Evolutionary conservation across 129 eudicot genomes (phyloP).

Genomic region (Gnaphalium uliginosum): DNA sequence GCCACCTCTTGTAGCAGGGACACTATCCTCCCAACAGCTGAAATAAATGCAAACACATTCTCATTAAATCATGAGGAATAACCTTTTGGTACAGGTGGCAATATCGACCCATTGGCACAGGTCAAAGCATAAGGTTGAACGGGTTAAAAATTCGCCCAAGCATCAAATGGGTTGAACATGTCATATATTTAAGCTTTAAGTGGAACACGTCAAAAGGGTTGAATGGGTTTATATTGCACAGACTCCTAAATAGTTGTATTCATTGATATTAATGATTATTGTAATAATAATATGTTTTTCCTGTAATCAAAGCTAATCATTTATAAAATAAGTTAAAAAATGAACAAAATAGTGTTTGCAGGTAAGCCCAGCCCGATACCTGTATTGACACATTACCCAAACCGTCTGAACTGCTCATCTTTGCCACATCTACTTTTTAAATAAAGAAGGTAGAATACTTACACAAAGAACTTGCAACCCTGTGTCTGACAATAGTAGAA

Average conservation of each 20-base stretch:
- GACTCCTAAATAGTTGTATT: neutral
- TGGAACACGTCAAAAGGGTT: neutral
- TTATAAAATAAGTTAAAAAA: neutral
- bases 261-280: neutral
- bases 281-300: neutral
- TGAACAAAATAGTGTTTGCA: neutral
- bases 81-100: neutral
- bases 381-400: neutral
- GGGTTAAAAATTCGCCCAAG: neutral
- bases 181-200: neutral
- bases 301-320: neutral
- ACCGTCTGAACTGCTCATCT: neutral
- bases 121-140: neutral
- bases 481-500: constrained; percentile 41
- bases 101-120: neutral
- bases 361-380: too few relatives aligned
- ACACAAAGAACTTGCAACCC: constrained; percentile 92
- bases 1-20: constrained; percentile 41
- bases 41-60: constrained; percentile 8
- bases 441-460: constrained; percentile 30
- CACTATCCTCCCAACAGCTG: constrained; percentile 68
- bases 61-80: neutral
- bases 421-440: too few relatives aligned
- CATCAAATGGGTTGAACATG: neutral
- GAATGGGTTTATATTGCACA: neutral